Conservation (phyloP, 495 filamentous ascomycete species). For the Apodospora peruviana region DNA sequence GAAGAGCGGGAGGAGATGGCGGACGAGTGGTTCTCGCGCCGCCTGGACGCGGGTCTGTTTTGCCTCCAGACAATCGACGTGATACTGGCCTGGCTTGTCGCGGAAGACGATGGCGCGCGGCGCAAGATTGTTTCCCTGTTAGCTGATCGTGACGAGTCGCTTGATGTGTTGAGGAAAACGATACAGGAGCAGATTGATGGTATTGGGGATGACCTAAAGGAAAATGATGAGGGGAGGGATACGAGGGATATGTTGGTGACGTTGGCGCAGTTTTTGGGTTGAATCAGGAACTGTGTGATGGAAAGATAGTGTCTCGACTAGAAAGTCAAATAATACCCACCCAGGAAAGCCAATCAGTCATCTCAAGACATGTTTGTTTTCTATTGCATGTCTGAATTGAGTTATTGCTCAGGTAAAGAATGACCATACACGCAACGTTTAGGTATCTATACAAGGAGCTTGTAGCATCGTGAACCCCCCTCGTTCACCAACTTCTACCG, state of each 20-base stretch:
- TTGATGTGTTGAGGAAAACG: slow-evolving; percentile 59
- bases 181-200: slow-evolving; percentile 63
- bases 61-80: slow-evolving; percentile 81
- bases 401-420: no score
- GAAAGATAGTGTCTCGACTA: no score
- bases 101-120: slow-evolving; percentile 80
- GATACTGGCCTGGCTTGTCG: slow-evolving; percentile 85
- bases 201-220: slow-evolving; percentile 50
- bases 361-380: no score
- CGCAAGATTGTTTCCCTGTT: slow-evolving; percentile 58
- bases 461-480: no score
- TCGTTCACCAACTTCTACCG: no score
- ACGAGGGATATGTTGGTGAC: slow-evolving; percentile 66
- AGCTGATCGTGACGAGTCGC: slow-evolving; percentile 59
- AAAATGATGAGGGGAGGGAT: slow-evolving; percentile 48
- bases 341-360: no score
- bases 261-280: slow-evolving; percentile 55
- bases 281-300: neutral
- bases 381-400: no score
- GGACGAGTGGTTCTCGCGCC: slow-evolving; percentile 71
- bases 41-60: slow-evolving; percentile 83
- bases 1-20: slow-evolving; percentile 54
- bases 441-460: no score
- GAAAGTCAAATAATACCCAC: no score
- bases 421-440: no score